Conservation (phyloP, 164 flowering plant species). For the Platanus orientalis region DNA sequence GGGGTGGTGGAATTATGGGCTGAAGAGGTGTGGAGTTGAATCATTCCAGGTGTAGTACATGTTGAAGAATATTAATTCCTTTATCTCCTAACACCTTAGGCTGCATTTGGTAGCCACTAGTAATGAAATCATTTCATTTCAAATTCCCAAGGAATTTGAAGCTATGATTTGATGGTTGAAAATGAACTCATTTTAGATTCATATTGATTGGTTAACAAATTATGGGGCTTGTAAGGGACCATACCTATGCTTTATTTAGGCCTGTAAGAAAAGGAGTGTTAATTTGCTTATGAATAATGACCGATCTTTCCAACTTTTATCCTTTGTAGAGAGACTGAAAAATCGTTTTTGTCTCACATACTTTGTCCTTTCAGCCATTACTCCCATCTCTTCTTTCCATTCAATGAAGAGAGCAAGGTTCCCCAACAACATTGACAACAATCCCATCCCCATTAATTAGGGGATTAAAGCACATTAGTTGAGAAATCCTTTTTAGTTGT, state of each 20-base stretch:
- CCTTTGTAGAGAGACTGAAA: slow-evolving; percentile 69
- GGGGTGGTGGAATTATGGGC: too few species aligned
- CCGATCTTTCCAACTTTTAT: slow-evolving; percentile 92
- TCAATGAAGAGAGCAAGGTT: slow-evolving; percentile 68
- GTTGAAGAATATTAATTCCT: too few species aligned
- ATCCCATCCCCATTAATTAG: slow-evolving; percentile 92
- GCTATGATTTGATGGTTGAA: too few species aligned
- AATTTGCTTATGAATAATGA: slow-evolving; percentile 86
- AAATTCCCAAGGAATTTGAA: too few species aligned
- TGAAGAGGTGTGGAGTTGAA: too few species aligned
- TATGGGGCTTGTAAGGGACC: background rate
- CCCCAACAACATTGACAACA: slow-evolving; percentile 91
- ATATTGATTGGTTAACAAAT: too few species aligned
- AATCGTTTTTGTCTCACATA: slow-evolving; percentile 75
- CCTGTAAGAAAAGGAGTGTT: slow-evolving; percentile 99
- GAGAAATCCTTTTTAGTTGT: slow-evolving; percentile 90
- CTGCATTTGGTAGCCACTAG: too few species aligned
- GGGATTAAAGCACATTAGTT: slow-evolving; percentile 98
- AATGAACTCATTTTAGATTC: too few species aligned
- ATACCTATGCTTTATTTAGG: slow-evolving; percentile 88
- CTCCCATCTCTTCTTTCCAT: slow-evolving; percentile 95
- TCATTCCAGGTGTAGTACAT: too few species aligned
- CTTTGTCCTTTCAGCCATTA: slow-evolving; percentile 97
- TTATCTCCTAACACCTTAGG: too few species aligned
- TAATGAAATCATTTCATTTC: too few species aligned